Evolutionary conservation across 163 green algal species (phyloP).

Genomic region (Chloromonas sp.): DNA sequence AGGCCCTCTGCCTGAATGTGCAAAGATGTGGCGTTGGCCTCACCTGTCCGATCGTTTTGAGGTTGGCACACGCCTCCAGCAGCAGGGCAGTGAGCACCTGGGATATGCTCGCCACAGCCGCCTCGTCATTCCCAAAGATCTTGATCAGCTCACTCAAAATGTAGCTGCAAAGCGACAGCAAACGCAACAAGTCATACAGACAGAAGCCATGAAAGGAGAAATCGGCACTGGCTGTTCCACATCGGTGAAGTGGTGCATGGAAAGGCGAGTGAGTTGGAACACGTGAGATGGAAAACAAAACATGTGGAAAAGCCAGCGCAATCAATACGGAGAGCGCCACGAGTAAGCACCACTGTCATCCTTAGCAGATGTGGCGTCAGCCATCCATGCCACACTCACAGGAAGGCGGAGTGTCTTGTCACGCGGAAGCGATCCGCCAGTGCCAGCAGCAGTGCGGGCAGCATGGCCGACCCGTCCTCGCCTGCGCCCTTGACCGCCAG

Average conservation of each 20-base stretch:
- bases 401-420: not conserved
- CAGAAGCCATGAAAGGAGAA: too few species aligned
- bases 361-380: too few species aligned
- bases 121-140: not conserved
- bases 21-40: too few species aligned
- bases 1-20: too few species aligned
- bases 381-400: not conserved
- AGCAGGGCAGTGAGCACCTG: not conserved
- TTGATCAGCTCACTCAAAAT: slow-evolving; percentile 1
- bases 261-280: too few species aligned
- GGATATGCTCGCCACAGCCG: not conserved
- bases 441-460: not conserved
- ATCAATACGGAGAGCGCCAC: too few species aligned
- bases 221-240: too few species aligned
- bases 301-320: too few species aligned
- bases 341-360: too few species aligned
- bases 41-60: not conserved
- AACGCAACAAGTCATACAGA: not conserved
- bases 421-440: not conserved
- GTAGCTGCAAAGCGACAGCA: not conserved
- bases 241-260: too few species aligned
- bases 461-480: not conserved
- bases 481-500: not conserved
- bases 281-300: too few species aligned
- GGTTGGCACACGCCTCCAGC: not conserved